phyloP scores from a whole-genome alignment of 805 yeast genomes.

The Ogataea polymorpha region DNA sequence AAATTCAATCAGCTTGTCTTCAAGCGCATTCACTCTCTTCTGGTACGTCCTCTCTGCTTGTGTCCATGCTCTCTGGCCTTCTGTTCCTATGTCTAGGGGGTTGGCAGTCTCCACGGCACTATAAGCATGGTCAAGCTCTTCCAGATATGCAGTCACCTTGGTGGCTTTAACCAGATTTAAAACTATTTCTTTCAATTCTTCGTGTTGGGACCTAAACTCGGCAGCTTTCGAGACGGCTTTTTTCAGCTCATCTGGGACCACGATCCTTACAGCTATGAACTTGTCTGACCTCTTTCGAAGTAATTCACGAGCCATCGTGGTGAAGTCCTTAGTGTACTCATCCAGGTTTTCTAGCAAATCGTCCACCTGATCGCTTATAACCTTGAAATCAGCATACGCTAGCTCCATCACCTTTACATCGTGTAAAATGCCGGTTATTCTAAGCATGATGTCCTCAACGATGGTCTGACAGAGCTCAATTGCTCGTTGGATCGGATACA shows the following conservation, averaged over 20 bases:
- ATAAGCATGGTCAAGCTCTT: slow-evolving; percentile 41
- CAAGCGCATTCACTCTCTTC: slow-evolving; percentile 42
- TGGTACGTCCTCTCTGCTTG: slow-evolving; percentile 40
- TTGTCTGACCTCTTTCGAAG: slow-evolving; percentile 71
- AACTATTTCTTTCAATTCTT: slow-evolving; percentile 37
- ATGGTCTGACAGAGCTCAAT: slow-evolving; percentile 64
- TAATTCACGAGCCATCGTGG: slow-evolving; percentile 67
- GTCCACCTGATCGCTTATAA: slow-evolving; percentile 28
- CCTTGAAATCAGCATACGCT: slow-evolving; percentile 39
- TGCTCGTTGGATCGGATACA: slow-evolving; percentile 65
- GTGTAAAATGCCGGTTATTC: slow-evolving; percentile 39
- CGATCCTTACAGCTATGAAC: slow-evolving; percentile 60
- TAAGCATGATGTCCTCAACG: slow-evolving; percentile 51
- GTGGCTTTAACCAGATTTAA: slow-evolving; percentile 6
- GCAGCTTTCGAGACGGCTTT: slow-evolving; percentile 43
- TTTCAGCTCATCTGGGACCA: slow-evolving; percentile 39
- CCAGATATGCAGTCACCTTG: slow-evolving; percentile 19
- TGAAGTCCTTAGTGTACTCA: slow-evolving; percentile 56
- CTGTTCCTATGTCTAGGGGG: slow-evolving; percentile 36
- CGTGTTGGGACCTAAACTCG: slow-evolving; percentile 51
- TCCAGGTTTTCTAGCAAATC: slow-evolving; percentile 53
- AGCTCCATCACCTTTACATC: slow-evolving; percentile 43
- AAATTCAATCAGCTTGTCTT: slow-evolving; percentile 40
- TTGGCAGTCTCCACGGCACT: slow-evolving; percentile 37
- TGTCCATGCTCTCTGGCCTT: slow-evolving; percentile 41